Evolutionary conservation across 371 early-diverging fungal species (phyloP).

Genomic region (Mucor ambiguus): DNA sequence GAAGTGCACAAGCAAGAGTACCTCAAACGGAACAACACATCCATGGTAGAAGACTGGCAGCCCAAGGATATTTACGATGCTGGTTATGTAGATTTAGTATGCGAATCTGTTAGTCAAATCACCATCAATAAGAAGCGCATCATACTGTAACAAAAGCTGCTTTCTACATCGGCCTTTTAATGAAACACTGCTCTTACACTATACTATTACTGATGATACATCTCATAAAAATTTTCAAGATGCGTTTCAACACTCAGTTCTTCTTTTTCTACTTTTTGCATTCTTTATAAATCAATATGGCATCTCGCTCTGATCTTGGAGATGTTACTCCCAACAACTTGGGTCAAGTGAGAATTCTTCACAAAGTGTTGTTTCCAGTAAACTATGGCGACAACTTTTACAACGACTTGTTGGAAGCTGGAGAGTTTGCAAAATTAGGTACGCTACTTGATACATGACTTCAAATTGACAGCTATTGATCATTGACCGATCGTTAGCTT

Average conservation of each 20-base stretch:
- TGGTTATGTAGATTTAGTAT: conserved; percentile 13
- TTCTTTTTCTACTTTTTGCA: not conserved
- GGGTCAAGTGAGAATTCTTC: conserved; percentile 74
- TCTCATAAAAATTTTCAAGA: conserved; percentile 2
- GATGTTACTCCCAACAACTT: conserved; percentile 74
- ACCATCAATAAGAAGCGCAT: conserved; percentile 11
- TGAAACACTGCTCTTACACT: not conserved
- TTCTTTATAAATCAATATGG: conserved; percentile 4
- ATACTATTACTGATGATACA: not conserved
- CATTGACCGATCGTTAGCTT: conserved; percentile 51
- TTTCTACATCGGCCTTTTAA: not conserved
- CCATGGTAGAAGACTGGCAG: conserved; percentile 8
- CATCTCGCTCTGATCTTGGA: conserved; percentile 42
- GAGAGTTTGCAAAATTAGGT: conserved; percentile 77
- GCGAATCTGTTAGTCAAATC: conserved; percentile 9
- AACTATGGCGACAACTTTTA: conserved; percentile 84
- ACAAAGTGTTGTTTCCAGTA: conserved; percentile 87
- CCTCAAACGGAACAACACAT: not conserved
- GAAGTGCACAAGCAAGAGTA: conserved; percentile 13
- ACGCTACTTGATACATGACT: conserved; percentile 14
- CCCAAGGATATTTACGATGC: conserved; percentile 18
- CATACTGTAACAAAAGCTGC: not conserved
- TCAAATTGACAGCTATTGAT: not conserved
- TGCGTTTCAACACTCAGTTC: not conserved
- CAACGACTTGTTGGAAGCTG: conserved; percentile 68